A percentile compares a stretch with the other conserved stretches of the same genome.
These are phyloP conservation scores for Tillandsia fasciculata DNA, from an alignment of 176 grass and related monocot species.

Conservation along the genomic window DNA sequence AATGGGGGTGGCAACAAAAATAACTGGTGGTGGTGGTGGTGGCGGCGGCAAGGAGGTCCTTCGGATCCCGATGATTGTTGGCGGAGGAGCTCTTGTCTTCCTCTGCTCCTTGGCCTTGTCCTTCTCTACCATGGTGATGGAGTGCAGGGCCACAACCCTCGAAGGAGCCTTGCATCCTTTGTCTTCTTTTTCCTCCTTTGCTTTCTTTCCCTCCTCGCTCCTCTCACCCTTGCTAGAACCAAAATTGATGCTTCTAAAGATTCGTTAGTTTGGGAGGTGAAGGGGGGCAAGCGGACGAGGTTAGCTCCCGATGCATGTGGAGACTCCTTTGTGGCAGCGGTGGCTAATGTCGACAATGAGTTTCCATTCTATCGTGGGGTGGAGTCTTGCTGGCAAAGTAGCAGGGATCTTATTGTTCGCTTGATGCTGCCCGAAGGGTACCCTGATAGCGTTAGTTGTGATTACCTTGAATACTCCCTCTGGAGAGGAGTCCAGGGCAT, in stretches of 20 bases:
- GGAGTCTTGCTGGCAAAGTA: slow-evolving; percentile 32
- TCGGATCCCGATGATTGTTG: slow-evolving; percentile 15
- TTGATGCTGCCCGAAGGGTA: slow-evolving; percentile 67
- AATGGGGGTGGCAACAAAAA: slow-evolving; percentile 19
- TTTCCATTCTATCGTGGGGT: slow-evolving; percentile 10
- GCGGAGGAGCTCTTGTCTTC: slow-evolving; percentile 17
- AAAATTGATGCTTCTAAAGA: not conserved
- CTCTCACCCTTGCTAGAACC: slow-evolving; percentile 22
- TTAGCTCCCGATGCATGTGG: slow-evolving; percentile 26
- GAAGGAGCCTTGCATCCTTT: not conserved
- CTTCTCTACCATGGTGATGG: not conserved
- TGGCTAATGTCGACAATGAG: not conserved
- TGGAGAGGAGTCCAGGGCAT: slow-evolving; percentile 79
- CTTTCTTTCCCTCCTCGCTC: slow-evolving; percentile 21
- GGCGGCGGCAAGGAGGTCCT: slow-evolving; percentile 20
- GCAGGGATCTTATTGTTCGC: slow-evolving; percentile 11
- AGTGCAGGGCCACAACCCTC: not conserved
- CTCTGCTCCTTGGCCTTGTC: slow-evolving; percentile 5
- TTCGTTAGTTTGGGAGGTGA: slow-evolving; percentile 55
- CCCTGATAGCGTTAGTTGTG: slow-evolving; percentile 71
- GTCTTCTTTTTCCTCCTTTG: slow-evolving; percentile 18
- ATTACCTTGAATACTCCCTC: slow-evolving; percentile 81
- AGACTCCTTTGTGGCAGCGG: slow-evolving; percentile 23
- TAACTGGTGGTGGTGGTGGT: not conserved
- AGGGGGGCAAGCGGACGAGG: slow-evolving; percentile 33